Evolutionary conservation across 352 stramenopile genomes (phyloP).

Genomic region (Poterioochromonas sp.): DNA sequence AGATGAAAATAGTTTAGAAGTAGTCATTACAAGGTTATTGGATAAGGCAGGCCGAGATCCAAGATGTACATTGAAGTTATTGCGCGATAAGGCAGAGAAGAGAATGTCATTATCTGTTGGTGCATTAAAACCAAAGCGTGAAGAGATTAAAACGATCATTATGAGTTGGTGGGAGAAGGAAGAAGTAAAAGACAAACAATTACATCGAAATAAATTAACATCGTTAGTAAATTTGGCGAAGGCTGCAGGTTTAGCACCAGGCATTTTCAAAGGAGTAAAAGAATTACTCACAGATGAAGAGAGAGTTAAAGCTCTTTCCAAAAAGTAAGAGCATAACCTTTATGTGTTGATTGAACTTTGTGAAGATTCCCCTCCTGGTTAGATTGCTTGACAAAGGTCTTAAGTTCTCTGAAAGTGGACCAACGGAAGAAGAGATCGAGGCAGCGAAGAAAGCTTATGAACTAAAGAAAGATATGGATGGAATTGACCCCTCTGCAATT

Average conservation of each 20-base stretch:
- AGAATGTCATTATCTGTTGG: not conserved
- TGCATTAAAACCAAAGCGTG: not conserved
- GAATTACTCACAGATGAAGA: not conserved
- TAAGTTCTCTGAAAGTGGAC: constrained; percentile 6
- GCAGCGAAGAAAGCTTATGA: not conserved
- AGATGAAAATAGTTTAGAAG: too few relatives aligned
- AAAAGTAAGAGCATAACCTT: not conserved
- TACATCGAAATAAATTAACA: not conserved
- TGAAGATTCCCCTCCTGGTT: not conserved
- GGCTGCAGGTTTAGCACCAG: not conserved
- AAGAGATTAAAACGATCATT: constrained; percentile 29
- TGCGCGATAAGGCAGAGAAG: constrained; percentile 20
- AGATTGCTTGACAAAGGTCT: constrained; percentile 5
- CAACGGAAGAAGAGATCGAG: constrained; percentile 23
- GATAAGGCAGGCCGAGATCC: constrained; percentile 26
- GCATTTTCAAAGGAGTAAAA: constrained; percentile 7
- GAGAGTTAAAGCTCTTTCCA: not conserved
- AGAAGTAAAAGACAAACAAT: not conserved
- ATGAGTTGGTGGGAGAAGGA: not conserved
- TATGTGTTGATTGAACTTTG: not conserved
- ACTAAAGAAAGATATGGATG: not conserved
- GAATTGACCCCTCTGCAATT: constrained; percentile 5
- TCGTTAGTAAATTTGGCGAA: not conserved
- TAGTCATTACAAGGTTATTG: constrained; percentile 17
- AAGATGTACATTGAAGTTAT: not conserved